Base-by-base conservation (phyloP, 768 basidiomycete genomes). In the Termitomyces sp. region DNA sequence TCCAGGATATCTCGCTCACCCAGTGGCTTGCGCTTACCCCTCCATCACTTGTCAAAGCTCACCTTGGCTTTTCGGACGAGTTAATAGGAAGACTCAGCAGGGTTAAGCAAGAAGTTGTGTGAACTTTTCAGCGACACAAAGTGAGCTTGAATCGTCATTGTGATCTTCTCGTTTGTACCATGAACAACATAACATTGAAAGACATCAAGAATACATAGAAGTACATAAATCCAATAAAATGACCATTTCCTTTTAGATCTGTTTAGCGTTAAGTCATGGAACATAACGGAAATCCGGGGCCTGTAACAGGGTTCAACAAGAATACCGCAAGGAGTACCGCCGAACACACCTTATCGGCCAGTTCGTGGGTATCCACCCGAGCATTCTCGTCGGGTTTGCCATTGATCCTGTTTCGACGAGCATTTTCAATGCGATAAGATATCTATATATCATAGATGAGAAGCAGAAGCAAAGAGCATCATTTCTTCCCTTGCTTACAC, bases 1-100 rank as follows among this genome's bases (percentile, higher is more conserved):
- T 80, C 68, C 80, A 86, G 68, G 86, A 88, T 64, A 75, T 86
- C 59, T 83, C 83, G 44, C 71, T 86, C 24, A 80, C 74, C 56
- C 81, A 87, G 66, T 87, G 86, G 86, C 75, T 88, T n/a, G 84
- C 86, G 0, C 69, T 87, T 39, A 84, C 82, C 0, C 86, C 86
- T 6, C 82, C 79, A 2, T 76, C 75, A 28, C 76, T 89, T 12
- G 85, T 89, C 36, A 84, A 85, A 67, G 84, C 83, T 0, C 84
- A 88, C 64, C 79, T 88, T n/a, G 76, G 76, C 32, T 66, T 89
- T 51, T 79, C 81, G 11, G 81, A 84, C 28, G 80, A 79, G 20
- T 75, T 78, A 8, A 80, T 88, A 48, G 69, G 76, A 4, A 73
- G 75, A 9, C 73, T 88, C 45, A 81, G 75, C 63, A 83, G 76